Evolutionary conservation across 1,284 basidiomycete species (phyloP), one percentile per base, ranked within the genome.

Genomic region (Tilletia caries): DNA sequence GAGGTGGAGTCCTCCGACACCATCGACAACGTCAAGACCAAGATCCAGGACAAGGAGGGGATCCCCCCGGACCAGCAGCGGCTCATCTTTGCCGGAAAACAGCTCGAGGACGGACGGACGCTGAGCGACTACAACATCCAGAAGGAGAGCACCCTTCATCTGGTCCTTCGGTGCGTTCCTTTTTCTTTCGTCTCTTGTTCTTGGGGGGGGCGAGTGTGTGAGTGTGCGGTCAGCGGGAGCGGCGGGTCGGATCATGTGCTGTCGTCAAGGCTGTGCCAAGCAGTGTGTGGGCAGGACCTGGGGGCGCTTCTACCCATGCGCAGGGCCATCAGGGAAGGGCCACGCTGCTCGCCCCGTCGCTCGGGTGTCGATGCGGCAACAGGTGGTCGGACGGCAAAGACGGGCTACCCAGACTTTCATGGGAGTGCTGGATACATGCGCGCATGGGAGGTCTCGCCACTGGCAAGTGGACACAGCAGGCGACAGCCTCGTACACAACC

Each of bases 81-180:
- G 78, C 86, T 98, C 85, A 97, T 97, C 88, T 98, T 97, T 83
- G 95, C 95, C 68, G 95, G 95, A 80, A 97, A 97, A 88, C 95
- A 98, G 87, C 91, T 98, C 67, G 85, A 86, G 77, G 85, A 85
- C 74, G 85, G 85, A 54, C 80, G 85, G 50, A 85, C 85, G 27
- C 82, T 85, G 60, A 81, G 81, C 71, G 84, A 85, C 69, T 87
- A 91, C 84, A 98, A 98, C 84, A 87, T 85, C 81, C 95, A 98
- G 83, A 96, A 96, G 83, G 78, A 82, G 75, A 74, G 74, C 46
- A 81, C 79, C 48, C 75, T 81, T 32, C 79, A 81, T 75, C 74
- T 81, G 3, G 79, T 81, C 67, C 79, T 81, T 41, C 78, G 79
- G 58, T 62, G 32, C 58, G 58, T 62, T 33, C 34, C 48, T 27